phyloP scores from a whole-genome alignment of 306 rosid species.

The Myrica gale region DNA sequence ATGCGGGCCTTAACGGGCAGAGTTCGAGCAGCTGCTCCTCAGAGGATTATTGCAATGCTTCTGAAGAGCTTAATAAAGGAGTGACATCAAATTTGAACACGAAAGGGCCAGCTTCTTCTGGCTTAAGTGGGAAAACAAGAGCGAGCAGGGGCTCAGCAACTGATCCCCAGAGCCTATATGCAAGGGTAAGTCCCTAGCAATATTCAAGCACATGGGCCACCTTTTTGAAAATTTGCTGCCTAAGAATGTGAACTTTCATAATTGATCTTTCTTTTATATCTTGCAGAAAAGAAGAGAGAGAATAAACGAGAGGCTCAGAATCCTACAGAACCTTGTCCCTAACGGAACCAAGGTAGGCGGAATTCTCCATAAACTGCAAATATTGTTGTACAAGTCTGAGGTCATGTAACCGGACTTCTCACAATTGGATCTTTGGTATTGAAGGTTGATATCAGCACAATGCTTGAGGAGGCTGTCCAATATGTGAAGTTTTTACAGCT shows the following conservation, averaged over 20 bases:
- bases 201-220: not conserved
- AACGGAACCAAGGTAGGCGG: slow-evolving; percentile 81
- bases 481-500: slow-evolving; percentile 87
- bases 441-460: slow-evolving; percentile 97
- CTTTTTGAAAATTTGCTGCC: not conserved
- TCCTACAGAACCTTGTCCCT: slow-evolving; percentile 78
- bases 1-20: slow-evolving; percentile 39
- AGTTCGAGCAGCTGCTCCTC: slow-evolving; percentile 62
- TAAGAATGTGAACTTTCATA: slow-evolving; percentile 10
- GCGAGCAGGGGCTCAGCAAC: slow-evolving; percentile 63
- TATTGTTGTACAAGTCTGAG: not conserved
- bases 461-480: slow-evolving; percentile 97
- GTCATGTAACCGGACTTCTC: slow-evolving; percentile 10
- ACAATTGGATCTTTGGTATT: slow-evolving; percentile 24
- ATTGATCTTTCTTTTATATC: slow-evolving; percentile 22
- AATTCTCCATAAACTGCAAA: slow-evolving; percentile 18
- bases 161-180: slow-evolving; percentile 83
- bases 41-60: slow-evolving; percentile 59
- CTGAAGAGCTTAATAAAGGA: slow-evolving; percentile 47
- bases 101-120: slow-evolving; percentile 22
- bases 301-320: slow-evolving; percentile 82
- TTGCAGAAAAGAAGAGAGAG: slow-evolving; percentile 95
- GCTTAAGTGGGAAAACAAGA: slow-evolving; percentile 48
- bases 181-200: slow-evolving; percentile 55
- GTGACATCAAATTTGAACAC: slow-evolving; percentile 42